These are phyloP conservation scores for Phalaenopsis hybrid DNA, from an alignment of 116 monocot genomes.

Conservation along the genomic window DNA sequence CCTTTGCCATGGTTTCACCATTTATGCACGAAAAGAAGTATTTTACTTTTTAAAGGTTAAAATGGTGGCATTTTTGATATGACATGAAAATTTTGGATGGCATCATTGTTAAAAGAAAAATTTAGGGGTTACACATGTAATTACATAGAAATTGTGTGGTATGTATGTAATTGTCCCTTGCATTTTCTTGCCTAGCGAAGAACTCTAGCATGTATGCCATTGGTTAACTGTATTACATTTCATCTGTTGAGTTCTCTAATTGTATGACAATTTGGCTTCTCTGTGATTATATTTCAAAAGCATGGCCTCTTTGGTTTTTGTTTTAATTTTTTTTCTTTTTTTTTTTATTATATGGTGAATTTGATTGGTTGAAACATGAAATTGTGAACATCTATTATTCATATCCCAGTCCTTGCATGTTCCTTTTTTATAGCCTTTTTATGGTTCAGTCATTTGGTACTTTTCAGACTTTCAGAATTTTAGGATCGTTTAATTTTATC, in stretches of 20 bases:
- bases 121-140: too few relatives aligned
- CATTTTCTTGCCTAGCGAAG: background rate
- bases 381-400: background rate
- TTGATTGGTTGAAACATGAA: background rate
- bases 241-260: background rate
- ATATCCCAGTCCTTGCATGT: background rate
- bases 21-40: too few relatives aligned
- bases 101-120: too few relatives aligned
- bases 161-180: too few relatives aligned
- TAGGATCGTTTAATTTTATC: background rate
- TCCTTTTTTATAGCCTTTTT: background rate
- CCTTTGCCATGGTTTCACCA: background rate
- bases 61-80: too few relatives aligned
- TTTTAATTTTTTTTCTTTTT: background rate
- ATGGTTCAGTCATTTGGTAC: background rate
- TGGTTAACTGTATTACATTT: background rate
- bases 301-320: background rate
- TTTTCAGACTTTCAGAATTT: background rate
- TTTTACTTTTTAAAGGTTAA: too few relatives aligned
- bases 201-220: background rate
- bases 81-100: too few relatives aligned
- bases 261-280: background rate
- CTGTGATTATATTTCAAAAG: background rate
- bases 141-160: too few relatives aligned
- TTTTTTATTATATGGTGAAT: background rate